A percentile compares a stretch with the other conserved stretches of the same genome.
phyloP scores from a whole-genome alignment of 345 rosid genomes.

The Leavenworthia alabamica region DNA sequence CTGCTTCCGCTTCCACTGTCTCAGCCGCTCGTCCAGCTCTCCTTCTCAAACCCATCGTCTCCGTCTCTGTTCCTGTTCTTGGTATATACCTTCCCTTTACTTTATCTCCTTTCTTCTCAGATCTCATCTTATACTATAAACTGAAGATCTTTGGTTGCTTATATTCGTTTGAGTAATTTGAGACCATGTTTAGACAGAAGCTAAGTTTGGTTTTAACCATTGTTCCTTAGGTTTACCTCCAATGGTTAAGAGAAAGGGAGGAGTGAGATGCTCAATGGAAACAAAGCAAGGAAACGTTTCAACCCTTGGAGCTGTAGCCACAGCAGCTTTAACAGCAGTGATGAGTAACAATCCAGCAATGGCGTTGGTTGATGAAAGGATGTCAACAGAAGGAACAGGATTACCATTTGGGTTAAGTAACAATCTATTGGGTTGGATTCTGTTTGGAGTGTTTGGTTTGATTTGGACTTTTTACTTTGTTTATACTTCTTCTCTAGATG shows the following conservation, averaged over 20 bases:
- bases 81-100: conserved; percentile 34
- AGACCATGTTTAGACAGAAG: not conserved
- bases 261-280: conserved; percentile 55
- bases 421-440: conserved; percentile 91
- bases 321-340: conserved; percentile 51
- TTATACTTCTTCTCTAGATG: conserved; percentile 58
- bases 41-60: conserved; percentile 34
- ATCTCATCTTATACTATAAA: conserved; percentile 10
- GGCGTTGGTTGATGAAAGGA: conserved; percentile 88
- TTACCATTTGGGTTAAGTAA: conserved; percentile 90
- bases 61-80: conserved; percentile 47
- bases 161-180: not conserved
- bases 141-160: conserved; percentile 9
- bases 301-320: conserved; percentile 28
- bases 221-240: conserved; percentile 53
- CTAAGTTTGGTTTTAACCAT: not conserved
- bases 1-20: conserved; percentile 50
- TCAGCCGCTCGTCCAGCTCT: conserved; percentile 42
- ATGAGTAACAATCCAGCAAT: conserved; percentile 68
- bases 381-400: conserved; percentile 86
- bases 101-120: not conserved
- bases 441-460: conserved; percentile 73
- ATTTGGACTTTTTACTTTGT: conserved; percentile 73
- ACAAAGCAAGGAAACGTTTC: conserved; percentile 20
- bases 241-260: conserved; percentile 43